Percentiles rank a stretch among this genome's conserved stretches.
phyloP scores from a whole-genome alignment of 768 basidiomycete genomes.

The Collybia mongolica region DNA sequence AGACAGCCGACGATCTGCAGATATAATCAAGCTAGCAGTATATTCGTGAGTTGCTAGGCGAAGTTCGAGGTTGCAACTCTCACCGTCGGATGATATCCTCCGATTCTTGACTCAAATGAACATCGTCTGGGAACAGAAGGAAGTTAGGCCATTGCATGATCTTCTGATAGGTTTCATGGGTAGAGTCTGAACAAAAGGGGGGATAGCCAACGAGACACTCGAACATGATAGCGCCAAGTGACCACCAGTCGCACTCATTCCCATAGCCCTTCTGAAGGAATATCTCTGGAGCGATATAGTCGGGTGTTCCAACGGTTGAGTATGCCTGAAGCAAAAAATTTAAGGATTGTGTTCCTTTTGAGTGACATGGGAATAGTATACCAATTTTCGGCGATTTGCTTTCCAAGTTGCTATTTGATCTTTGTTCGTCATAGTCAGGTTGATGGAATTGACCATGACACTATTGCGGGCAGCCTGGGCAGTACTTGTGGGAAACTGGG shows the following conservation, averaged over 20 bases:
- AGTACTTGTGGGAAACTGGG: slow-evolving; percentile 37
- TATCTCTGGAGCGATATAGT: slow-evolving; percentile 96
- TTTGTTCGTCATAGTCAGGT: slow-evolving; percentile 91
- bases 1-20: slow-evolving; percentile 71
- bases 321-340: slow-evolving; percentile 62
- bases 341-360: background rate
- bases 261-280: slow-evolving; percentile 97
- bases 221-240: slow-evolving; percentile 97
- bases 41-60: background rate
- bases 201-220: slow-evolving; percentile 97
- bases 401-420: slow-evolving; percentile 98
- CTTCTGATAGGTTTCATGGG: slow-evolving; percentile 97
- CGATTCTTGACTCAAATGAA: slow-evolving; percentile 87
- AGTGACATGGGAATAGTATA: slow-evolving; percentile 30
- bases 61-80: slow-evolving; percentile 15
- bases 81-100: slow-evolving; percentile 87
- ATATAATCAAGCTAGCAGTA: slow-evolving; percentile 70
- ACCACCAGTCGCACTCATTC: slow-evolving; percentile 99
- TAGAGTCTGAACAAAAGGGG: slow-evolving; percentile 92
- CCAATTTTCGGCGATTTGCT: slow-evolving; percentile 93
- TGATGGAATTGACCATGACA: slow-evolving; percentile 96
- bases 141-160: slow-evolving; percentile 93
- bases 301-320: slow-evolving; percentile 96
- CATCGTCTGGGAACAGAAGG: slow-evolving; percentile 90
- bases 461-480: slow-evolving; percentile 75